Base-by-base conservation (phyloP, 2,329 filamentous ascomycete genomes). In the Fusarium austroafricanum region DNA sequence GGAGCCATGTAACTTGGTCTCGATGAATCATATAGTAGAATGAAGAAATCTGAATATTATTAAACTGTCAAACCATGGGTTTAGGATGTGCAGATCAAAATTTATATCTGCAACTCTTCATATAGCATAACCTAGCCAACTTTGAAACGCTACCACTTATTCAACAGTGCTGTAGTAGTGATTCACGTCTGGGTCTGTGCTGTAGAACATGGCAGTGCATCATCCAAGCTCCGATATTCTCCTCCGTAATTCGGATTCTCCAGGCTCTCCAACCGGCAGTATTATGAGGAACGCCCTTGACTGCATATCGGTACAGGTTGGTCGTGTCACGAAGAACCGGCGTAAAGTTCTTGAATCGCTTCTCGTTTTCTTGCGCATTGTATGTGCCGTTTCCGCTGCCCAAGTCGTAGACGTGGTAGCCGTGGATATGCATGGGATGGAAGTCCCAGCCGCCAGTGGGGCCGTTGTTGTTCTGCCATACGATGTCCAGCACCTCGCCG, bases 251-350 rank as follows among this genome's bases (percentile, higher is more conserved):
- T 6, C 79, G 71, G 2, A 89, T 75, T 11, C 88, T 79, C 88
- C 87, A 90, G 1, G 82, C 87, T 20, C 88, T 79, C 88, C 88
- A 91, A 1, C 88, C 87, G 1, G 81, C 79, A 3, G 80, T 80
- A 8, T 78, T 73, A 6, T 81, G 76, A 0, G 81, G 73, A 3
- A 65, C 66, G 0, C 80, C 82, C 23, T 79, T 79, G 5, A 76
- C 66, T 0, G 74, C 75, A 65, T 89, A 90, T 3, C 84, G 76
- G 65, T 88, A 87, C 5, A 90, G 77, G 65, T 87, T 82, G 1
- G 65, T 68, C 0, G 65, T 33, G 15, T 68, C 66, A 0, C 66
- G 61, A 1, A 44, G 61, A 5, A 65, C 66, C 3, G 66, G 66
- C 0, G 65, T 69, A n/a, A 66, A 68, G 26, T 58, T 17, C 6